These are phyloP conservation scores for Achaetomiella virescens DNA, from an alignment of 495 filamentous ascomycete species.

Conservation along the genomic window DNA sequence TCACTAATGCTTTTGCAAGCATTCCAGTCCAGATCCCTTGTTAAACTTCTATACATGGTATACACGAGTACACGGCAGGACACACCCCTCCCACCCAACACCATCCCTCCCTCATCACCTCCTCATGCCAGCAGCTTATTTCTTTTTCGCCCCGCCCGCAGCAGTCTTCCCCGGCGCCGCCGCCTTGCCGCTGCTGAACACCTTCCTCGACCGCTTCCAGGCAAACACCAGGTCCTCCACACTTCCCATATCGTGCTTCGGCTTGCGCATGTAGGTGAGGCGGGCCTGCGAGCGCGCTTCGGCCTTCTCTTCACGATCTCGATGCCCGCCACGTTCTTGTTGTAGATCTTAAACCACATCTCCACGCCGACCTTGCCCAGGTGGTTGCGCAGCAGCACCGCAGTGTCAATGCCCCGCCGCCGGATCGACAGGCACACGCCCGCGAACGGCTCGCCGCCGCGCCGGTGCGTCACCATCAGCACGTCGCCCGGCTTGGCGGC, in stretches of 20 bases:
- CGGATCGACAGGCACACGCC: conserved; percentile 83
- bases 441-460: conserved; percentile 79
- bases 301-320: conserved; percentile 83
- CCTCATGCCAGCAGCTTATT: background rate
- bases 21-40: background rate
- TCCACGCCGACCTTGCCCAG: conserved; percentile 83
- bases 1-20: too few relatives aligned
- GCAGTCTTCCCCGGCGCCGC: conserved; percentile 8
- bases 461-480: conserved; percentile 70
- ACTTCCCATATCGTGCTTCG: conserved; percentile 45
- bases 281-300: conserved; percentile 84
- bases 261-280: conserved; percentile 84
- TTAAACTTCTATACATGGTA: conserved; percentile 7
- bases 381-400: conserved; percentile 75
- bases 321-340: conserved; percentile 78
- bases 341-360: conserved; percentile 95
- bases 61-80: conserved; percentile 2
- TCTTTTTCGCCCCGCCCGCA: conserved; percentile 14
- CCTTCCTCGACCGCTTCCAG: conserved; percentile 38
- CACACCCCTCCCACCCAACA: background rate
- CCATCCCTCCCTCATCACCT: background rate
- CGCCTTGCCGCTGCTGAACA: conserved; percentile 16
- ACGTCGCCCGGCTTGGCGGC: conserved; percentile 77
- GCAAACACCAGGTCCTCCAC: conserved; percentile 39
- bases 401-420: conserved; percentile 76